Evolutionary conservation across 305 asterid species (phyloP).

Genomic region (Rubia balearica): DNA sequence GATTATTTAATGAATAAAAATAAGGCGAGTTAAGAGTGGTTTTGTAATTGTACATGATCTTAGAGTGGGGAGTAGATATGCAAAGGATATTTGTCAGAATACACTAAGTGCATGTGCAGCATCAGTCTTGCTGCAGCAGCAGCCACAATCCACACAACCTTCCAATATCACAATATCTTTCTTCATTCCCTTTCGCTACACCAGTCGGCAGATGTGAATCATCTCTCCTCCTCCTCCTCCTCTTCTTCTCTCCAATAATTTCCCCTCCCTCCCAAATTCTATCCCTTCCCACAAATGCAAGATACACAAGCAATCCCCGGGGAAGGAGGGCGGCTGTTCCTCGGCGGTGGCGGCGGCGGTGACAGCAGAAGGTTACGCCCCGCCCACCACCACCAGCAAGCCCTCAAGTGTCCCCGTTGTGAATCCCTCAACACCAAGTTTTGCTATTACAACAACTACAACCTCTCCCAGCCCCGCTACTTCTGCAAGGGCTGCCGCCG

Average conservation of each 20-base stretch:
- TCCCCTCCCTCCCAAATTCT: too few relatives aligned
- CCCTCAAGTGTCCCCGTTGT: conserved; percentile 69
- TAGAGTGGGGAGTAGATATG: conserved; percentile 19
- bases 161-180: conserved; percentile 7
- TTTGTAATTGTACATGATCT: too few relatives aligned
- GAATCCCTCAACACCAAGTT: conserved; percentile 64
- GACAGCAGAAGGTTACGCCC: conserved; percentile 44
- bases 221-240: neutral
- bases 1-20: too few relatives aligned
- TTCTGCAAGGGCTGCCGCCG: conserved; percentile 67
- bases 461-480: conserved; percentile 71
- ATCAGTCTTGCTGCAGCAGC: conserved; percentile 9
- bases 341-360: conserved; percentile 37
- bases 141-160: conserved; percentile 5
- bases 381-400: conserved; percentile 31
- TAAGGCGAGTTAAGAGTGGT: too few relatives aligned
- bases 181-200: neutral
- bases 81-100: conserved; percentile 35
- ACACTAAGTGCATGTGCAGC: conserved; percentile 23
- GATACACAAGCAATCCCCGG: conserved; percentile 30
- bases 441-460: conserved; percentile 65
- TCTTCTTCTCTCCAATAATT: neutral
- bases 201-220: neutral
- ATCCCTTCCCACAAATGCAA: conserved; percentile 30
- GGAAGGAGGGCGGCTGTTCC: conserved; percentile 34